Percentiles rank a stretch among this genome's conserved stretches.
These are phyloP conservation scores for Hysterangium stoloniferum DNA, from an alignment of 768 basidiomycete genomes.

Conservation along the genomic window DNA sequence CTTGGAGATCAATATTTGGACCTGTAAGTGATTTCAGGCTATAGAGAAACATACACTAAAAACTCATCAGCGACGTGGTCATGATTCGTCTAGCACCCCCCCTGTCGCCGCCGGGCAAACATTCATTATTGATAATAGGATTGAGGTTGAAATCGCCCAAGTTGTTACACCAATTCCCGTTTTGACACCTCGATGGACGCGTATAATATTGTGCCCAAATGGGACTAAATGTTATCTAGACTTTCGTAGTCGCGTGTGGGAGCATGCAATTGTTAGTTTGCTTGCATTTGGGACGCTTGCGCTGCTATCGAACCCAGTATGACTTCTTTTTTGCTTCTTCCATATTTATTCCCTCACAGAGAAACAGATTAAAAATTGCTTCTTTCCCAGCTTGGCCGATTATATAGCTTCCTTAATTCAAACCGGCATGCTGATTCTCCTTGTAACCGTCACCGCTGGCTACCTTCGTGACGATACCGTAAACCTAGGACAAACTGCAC, in stretches of 20 bases:
- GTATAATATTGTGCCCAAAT: not conserved
- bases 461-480: not conserved
- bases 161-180: not conserved
- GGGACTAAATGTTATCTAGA: slow-evolving; percentile 1
- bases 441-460: not conserved
- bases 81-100: too few relatives aligned
- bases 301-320: slow-evolving; percentile 1
- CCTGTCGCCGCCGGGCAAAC: too few relatives aligned
- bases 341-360: too few relatives aligned
- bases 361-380: not conserved
- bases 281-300: not conserved
- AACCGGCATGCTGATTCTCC: not conserved
- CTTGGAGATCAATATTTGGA: too few relatives aligned
- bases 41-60: too few relatives aligned
- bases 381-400: slow-evolving; percentile 4
- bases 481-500: slow-evolving; percentile 3
- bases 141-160: too few relatives aligned
- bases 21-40: too few relatives aligned
- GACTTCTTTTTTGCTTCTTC: not conserved
- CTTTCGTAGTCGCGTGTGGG: slow-evolving; percentile 1
- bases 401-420: slow-evolving; percentile 6
- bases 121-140: too few relatives aligned
- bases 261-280: slow-evolving; percentile 4
- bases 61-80: too few relatives aligned
- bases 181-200: not conserved